Evolutionary conservation across 257 asterid genomes (phyloP).

Genomic region (Henckelia pumila): DNA sequence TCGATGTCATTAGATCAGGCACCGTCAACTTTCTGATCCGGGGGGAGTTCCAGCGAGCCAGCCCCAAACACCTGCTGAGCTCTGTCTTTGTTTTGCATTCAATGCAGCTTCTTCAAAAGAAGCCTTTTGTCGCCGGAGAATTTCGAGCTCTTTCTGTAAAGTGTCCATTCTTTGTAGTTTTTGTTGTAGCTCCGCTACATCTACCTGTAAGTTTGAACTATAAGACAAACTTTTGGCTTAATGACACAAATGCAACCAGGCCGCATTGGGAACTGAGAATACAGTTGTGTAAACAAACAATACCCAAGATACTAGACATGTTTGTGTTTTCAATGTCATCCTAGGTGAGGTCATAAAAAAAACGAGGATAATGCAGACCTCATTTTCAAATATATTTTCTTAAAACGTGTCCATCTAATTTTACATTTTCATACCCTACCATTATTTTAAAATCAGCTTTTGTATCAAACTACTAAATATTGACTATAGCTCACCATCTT

Average conservation of each 20-base stretch:
- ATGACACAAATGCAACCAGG: background rate
- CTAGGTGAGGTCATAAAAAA: too few species aligned
- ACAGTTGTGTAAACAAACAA: background rate
- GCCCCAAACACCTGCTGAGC: conserved; percentile 94
- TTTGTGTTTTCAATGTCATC: too few species aligned
- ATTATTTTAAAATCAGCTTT: too few species aligned
- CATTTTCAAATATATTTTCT: background rate
- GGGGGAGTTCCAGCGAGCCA: conserved; percentile 89
- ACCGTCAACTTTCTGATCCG: conserved; percentile 38
- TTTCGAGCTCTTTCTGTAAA: conserved; percentile 80
- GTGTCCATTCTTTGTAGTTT: conserved; percentile 82
- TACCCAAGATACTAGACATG: background rate
- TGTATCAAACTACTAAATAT: too few species aligned
- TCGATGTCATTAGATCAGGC: conserved; percentile 29
- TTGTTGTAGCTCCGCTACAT: conserved; percentile 90
- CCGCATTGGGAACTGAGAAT: background rate
- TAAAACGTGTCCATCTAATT: too few species aligned
- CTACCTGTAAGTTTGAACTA: conserved; percentile 56
- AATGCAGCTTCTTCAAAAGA: conserved; percentile 90
- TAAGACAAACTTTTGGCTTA: background rate
- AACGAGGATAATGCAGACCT: background rate
- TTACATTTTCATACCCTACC: too few species aligned
- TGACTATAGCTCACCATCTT: too few species aligned
- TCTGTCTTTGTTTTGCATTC: conserved; percentile 59
- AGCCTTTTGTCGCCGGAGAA: conserved; percentile 90